phyloP scores from a whole-genome alignment of 2,329 filamentous ascomycete genomes.

The Dactylellina haptotyla region DNA sequence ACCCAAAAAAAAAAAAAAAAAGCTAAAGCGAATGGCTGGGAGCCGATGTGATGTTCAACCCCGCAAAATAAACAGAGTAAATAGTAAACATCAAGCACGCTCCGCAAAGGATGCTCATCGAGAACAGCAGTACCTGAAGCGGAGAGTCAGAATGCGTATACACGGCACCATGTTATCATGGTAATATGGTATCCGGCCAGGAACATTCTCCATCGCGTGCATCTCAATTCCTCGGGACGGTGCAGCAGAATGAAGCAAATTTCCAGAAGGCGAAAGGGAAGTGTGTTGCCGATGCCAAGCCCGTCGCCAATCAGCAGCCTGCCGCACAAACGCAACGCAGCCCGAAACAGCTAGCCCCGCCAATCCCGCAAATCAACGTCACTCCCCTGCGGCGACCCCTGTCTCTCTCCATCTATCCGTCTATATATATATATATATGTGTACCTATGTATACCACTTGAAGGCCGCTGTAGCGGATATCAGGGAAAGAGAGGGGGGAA shows the following conservation, averaged over 20 bases:
- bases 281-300: slow-evolving; percentile 46
- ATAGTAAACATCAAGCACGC: no score
- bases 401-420: background rate
- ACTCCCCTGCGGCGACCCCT: slow-evolving; percentile 6
- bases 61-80: no score
- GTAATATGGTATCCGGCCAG: background rate
- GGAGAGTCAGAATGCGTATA: no score
- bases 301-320: slow-evolving; percentile 48
- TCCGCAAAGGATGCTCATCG: no score
- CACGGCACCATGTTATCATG: no score
- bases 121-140: no score
- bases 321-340: slow-evolving; percentile 28
- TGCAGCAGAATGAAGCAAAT: background rate
- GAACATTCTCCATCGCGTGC: background rate
- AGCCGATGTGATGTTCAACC: background rate
- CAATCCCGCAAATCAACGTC: slow-evolving; percentile 38
- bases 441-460: no score
- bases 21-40: slow-evolving; percentile 38
- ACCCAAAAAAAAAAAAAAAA: background rate
- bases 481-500: no score
- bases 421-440: background rate
- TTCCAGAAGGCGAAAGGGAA: background rate
- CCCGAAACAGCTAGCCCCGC: slow-evolving; percentile 8
- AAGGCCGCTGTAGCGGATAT: no score
- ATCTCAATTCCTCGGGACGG: slow-evolving; percentile 1